Evolutionary conservation across 83 land plant genomes (phyloP).

Genomic region (Picea abies): DNA sequence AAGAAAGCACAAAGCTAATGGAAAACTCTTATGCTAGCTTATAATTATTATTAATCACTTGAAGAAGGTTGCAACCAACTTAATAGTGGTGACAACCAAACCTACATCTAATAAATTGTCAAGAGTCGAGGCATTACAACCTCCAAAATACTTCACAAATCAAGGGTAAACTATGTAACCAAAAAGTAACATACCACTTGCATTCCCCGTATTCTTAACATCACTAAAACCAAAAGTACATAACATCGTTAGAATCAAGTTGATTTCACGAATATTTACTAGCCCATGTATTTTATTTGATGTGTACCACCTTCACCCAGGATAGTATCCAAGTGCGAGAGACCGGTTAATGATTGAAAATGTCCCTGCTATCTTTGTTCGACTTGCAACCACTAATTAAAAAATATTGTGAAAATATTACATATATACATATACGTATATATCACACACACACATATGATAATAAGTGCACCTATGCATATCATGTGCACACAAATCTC

Average conservation of each 20-base stretch:
- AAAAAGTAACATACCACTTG: constrained; percentile 27
- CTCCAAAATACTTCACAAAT: not conserved
- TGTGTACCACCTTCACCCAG: constrained; percentile 42
- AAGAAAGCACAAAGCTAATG: constrained; percentile 34
- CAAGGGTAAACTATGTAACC: not conserved
- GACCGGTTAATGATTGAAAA: constrained; percentile 47
- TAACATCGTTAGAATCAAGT: constrained; percentile 38
- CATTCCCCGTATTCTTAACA: constrained; percentile 45
- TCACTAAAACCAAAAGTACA: constrained; percentile 48
- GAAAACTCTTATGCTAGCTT: constrained; percentile 43
- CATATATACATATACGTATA: no score
- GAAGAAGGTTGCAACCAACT: constrained; percentile 55
- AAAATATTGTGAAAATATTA: no score
- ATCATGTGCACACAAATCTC: no score
- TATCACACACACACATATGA: no score
- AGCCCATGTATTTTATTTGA: constrained; percentile 37
- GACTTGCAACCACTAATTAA: constrained; percentile 42
- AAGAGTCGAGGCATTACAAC: not conserved
- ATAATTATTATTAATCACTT: constrained; percentile 51
- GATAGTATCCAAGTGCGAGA: constrained; percentile 42
- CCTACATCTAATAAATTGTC: constrained; percentile 30
- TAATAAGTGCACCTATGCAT: no score
- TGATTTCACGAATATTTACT: constrained; percentile 44
- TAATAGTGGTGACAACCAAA: constrained; percentile 43
- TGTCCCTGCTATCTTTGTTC: constrained; percentile 45